These are phyloP conservation scores for Leavenworthia alabamica DNA, from an alignment of 345 rosid species.

Conservation along the genomic window DNA sequence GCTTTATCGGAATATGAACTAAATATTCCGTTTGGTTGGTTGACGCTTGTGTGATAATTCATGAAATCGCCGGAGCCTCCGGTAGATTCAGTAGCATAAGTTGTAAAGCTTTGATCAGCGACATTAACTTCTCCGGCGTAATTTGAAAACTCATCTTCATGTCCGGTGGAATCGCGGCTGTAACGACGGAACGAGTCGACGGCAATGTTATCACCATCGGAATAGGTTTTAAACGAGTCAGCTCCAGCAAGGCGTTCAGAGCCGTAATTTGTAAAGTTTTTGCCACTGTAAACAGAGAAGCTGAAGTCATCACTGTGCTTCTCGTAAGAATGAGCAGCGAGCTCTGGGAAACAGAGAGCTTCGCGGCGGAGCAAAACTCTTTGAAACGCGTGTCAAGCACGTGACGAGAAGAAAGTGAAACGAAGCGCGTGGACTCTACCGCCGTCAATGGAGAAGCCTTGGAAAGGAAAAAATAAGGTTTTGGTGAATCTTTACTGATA, in stretches of 20 bases:
- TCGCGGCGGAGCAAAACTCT: constrained; percentile 69
- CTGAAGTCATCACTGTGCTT: constrained; percentile 40
- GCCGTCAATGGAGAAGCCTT: constrained; percentile 67
- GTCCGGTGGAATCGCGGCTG: constrained; percentile 49
- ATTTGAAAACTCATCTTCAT: constrained; percentile 33
- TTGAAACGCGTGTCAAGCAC: constrained; percentile 43
- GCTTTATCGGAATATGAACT: constrained; percentile 48
- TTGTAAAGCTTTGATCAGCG: constrained; percentile 61
- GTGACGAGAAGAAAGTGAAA: constrained; percentile 60
- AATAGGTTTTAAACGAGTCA: constrained; percentile 54
- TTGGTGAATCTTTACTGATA: constrained; percentile 36
- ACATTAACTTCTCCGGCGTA: constrained; percentile 49
- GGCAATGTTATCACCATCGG: constrained; percentile 35
- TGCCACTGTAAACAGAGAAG: constrained; percentile 41
- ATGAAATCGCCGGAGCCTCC: constrained; percentile 63
- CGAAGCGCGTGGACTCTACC: constrained; percentile 52
- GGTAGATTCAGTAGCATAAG: constrained; percentile 37
- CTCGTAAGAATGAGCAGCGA: constrained; percentile 29
- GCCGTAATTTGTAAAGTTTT: constrained; percentile 78
- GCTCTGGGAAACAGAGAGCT: constrained; percentile 73
- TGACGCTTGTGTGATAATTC: constrained; percentile 47
- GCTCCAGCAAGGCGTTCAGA: constrained; percentile 40
- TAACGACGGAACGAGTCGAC: constrained; percentile 54
- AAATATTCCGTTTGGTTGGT: constrained; percentile 58
- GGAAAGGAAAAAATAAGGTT: constrained; percentile 62